Evolutionary conservation across 179 eudicot species (phyloP).

Genomic region (Spinacia oleracea): DNA sequence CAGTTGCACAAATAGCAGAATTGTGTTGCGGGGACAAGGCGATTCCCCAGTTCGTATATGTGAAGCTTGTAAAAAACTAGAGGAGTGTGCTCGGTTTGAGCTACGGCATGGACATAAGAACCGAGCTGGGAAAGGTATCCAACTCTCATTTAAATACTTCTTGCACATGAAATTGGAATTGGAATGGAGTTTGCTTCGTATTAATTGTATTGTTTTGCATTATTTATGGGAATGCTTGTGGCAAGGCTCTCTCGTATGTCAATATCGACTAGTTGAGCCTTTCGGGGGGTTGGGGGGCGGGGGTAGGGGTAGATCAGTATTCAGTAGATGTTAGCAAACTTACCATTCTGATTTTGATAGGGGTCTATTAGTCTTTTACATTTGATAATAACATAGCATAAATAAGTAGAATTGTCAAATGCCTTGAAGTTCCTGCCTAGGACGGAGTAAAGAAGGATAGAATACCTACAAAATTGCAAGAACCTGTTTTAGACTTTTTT

Average conservation of each 20-base stretch:
- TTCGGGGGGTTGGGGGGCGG: background rate
- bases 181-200: background rate
- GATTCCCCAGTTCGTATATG: conserved; percentile 95
- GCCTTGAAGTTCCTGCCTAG: background rate
- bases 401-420: background rate
- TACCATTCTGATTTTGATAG: background rate
- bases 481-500: background rate
- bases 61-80: conserved; percentile 92
- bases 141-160: background rate
- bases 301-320: too few species aligned
- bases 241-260: background rate
- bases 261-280: background rate
- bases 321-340: background rate
- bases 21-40: conserved; percentile 94
- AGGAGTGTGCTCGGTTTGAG: conserved; percentile 93
- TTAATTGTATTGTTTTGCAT: conserved; percentile 3
- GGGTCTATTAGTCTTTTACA: background rate
- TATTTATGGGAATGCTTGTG: background rate
- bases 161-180: background rate
- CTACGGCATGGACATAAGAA: conserved; percentile 78
- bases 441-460: background rate
- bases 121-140: conserved; percentile 64
- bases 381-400: background rate
- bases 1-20: conserved; percentile 75
- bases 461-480: too few species aligned